phyloP scores from a whole-genome alignment of 1,284 basidiomycete genomes.

The Rhodotorula glutinis region DNA sequence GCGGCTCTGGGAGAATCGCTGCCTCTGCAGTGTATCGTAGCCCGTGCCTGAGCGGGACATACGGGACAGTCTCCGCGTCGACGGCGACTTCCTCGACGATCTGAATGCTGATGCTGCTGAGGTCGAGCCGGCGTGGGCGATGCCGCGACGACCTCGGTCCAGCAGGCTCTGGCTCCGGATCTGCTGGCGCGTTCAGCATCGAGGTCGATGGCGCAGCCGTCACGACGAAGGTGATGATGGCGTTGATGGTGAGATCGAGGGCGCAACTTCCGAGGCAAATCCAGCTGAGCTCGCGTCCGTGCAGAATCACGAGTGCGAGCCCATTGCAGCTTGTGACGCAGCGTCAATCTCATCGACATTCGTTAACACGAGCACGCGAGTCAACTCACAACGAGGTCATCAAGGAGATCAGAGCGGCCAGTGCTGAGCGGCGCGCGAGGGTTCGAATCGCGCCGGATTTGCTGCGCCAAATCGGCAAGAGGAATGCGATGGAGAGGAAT shows the following conservation, averaged over 20 bases:
- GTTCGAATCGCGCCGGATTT: slow-evolving; percentile 47
- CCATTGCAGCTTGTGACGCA: slow-evolving; percentile 2
- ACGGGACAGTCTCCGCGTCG: no score
- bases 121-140: no score
- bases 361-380: no score
- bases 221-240: neutral
- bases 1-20: no score
- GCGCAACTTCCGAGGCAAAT: neutral
- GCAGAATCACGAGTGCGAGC: neutral
- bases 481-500: slow-evolving; percentile 54
- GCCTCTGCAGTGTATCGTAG: no score
- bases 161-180: no score
- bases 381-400: slow-evolving; percentile 51
- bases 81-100: no score
- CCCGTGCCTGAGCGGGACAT: neutral
- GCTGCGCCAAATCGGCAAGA: slow-evolving; percentile 53
- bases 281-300: neutral
- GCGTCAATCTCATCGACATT: no score
- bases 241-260: neutral
- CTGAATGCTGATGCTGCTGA: no score
- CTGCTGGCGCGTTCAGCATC: no score
- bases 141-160: no score
- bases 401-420: slow-evolving; percentile 54
- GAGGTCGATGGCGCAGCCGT: neutral
- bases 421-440: slow-evolving; percentile 37